Evolutionary conservation across 202 grass and related monocot genomes (phyloP).

Genomic region (Alloteropsis angusta): DNA sequence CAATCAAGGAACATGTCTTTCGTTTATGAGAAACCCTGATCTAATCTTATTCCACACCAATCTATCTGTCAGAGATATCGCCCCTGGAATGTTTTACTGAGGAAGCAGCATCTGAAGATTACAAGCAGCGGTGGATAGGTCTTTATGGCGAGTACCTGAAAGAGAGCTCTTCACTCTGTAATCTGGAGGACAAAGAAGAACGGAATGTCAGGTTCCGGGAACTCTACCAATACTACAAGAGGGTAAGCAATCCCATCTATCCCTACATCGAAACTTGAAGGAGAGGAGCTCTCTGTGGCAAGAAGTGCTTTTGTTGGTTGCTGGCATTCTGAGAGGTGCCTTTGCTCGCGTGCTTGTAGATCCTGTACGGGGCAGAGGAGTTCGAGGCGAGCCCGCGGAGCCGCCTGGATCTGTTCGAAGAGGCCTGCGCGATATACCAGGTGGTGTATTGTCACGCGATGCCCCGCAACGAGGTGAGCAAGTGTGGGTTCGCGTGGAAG

Average conservation of each 20-base stretch:
- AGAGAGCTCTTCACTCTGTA: constrained; percentile 22
- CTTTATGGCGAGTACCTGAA: constrained; percentile 27
- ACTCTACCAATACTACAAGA: constrained; percentile 39
- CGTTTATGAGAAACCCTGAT: neutral
- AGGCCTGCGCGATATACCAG: constrained; percentile 49
- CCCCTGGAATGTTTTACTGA: constrained; percentile 44
- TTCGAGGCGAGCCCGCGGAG: constrained; percentile 28
- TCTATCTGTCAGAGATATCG: constrained; percentile 27
- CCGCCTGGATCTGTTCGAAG: constrained; percentile 19
- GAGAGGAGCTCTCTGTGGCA: neutral
- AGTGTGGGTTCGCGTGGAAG: too few relatives aligned
- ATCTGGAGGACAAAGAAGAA: constrained; percentile 16
- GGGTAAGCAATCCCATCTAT: constrained; percentile 16
- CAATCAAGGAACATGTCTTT: too few relatives aligned
- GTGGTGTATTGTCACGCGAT: constrained; percentile 34
- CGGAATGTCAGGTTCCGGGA: constrained; percentile 19
- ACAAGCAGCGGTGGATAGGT: constrained; percentile 3
- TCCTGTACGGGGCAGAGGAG: constrained; percentile 31
- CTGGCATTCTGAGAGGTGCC: neutral
- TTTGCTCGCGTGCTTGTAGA: constrained; percentile 6
- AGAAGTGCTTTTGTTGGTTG: neutral
- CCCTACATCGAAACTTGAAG: too few relatives aligned
- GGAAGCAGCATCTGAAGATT: neutral
- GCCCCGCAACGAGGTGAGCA: neutral
- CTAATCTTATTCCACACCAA: neutral